Evolutionary conservation across 768 basidiomycete genomes (phyloP), one percentile per base, ranked within the genome.

Genomic region (Mycena epipterygia): DNA sequence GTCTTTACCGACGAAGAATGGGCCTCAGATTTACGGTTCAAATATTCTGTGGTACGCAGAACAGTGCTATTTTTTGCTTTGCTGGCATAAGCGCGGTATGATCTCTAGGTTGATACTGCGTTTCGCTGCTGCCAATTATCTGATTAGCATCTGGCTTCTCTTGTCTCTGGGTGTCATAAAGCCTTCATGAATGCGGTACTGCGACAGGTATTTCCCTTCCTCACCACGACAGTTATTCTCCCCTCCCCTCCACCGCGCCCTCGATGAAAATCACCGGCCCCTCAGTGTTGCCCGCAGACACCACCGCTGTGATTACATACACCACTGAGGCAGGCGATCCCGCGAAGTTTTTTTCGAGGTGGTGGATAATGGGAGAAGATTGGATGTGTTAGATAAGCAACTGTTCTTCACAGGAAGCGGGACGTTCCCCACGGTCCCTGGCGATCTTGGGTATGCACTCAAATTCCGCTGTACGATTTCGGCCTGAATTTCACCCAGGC

Each of bases 291-390:
- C 21, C 25, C n/a, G 46, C 23, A 27, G 16, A 52, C 39, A 51
- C 12, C 23, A 14, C 21, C 9, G 23, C 67, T 14, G 25, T 23
- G 19, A 32, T 71, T 35, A 59, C 60, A 25, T 71, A 71, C 49
- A 64, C 56, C 16, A 46, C 32, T 13, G 70, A 71, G 48, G 11
- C 60, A 1, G 70, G 70, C 41, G 70, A 71, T 32, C 70, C 70
- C 1, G 21, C 5, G 13, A n/a, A 37, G 13, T 71, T 71, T 29
- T 71, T 67, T 71, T 71, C 21, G 59, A 71, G 25, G 33, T 71
- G 14, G 41, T 63, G 29, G 59, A 67, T 12, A 64, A 63, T 37
- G 33, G 29, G 35, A 14, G n/a, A 9, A 37, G 53, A 33, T 32
- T 57, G 3, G 52, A 56, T 52, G 13, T 32, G 14, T 14, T 5